Evolutionary conservation across 371 early-diverging fungal species (phyloP).

Genomic region (Blakeslea trispora): DNA sequence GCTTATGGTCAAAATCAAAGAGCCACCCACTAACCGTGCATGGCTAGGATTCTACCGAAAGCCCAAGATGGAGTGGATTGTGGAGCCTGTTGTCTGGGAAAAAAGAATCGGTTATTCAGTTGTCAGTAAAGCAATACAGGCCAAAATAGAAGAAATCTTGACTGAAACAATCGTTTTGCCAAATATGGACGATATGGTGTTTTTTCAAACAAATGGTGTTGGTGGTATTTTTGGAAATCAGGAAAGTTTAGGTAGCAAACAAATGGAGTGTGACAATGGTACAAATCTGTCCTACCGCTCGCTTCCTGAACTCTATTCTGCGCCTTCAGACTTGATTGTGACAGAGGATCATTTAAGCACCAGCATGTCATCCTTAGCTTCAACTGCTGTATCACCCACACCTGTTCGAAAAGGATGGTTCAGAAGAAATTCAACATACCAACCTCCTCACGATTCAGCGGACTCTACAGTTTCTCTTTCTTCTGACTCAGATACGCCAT

Average conservation of each 20-base stretch:
- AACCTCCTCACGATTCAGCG: background rate
- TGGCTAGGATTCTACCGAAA: constrained; percentile 88
- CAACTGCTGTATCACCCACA: background rate
- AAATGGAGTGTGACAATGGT: background rate
- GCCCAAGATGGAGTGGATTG: constrained; percentile 75
- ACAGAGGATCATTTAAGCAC: constrained; percentile 21
- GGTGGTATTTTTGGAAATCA: constrained; percentile 62
- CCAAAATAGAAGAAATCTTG: constrained; percentile 80
- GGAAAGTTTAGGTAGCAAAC: background rate
- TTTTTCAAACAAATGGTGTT: constrained; percentile 64
- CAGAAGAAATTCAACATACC: constrained; percentile 4
- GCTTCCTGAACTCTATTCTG: constrained; percentile 23
- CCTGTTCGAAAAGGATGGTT: constrained; percentile 21
- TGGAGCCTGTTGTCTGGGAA: constrained; percentile 85
- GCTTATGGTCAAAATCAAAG: constrained; percentile 77
- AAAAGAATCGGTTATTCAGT: constrained; percentile 77
- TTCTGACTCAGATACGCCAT: constrained; percentile 14
- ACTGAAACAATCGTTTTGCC: constrained; percentile 82
- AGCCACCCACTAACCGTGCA: constrained; percentile 82
- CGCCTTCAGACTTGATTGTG: constrained; percentile 25
- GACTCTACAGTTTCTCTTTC: background rate
- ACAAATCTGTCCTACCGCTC: constrained; percentile 17
- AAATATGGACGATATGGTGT: constrained; percentile 88
- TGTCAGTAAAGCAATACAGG: constrained; percentile 84
- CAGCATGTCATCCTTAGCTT: constrained; percentile 6